Evolutionary conservation across 176 grass and related monocot genomes (phyloP).

Genomic region (Musa acuminata): DNA sequence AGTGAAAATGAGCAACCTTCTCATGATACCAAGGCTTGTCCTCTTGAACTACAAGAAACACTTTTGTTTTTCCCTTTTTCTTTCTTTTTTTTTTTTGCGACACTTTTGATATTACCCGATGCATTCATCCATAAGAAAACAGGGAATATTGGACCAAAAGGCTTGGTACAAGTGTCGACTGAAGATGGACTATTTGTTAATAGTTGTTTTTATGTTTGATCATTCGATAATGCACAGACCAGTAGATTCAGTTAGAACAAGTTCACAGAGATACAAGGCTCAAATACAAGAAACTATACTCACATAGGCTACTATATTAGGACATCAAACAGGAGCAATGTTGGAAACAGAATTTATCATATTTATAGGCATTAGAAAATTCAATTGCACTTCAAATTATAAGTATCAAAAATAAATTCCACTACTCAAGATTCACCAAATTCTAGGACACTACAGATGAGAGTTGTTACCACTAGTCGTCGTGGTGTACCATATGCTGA

Average conservation of each 20-base stretch:
- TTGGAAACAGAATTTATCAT: background rate
- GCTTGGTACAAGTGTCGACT: too few relatives aligned
- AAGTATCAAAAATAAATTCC: background rate
- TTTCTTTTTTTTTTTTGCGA: too few relatives aligned
- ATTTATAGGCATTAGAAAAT: background rate
- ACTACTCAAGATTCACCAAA: background rate
- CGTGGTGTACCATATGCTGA: conserved; percentile 67
- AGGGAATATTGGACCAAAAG: too few relatives aligned
- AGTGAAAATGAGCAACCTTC: too few relatives aligned
- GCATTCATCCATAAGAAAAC: too few relatives aligned
- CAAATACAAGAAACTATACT: background rate
- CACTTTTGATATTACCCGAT: too few relatives aligned
- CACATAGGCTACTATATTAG: background rate
- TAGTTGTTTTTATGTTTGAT: too few relatives aligned
- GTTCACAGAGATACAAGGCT: background rate
- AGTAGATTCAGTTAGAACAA: too few relatives aligned
- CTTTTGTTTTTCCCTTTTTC: too few relatives aligned
- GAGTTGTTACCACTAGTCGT: conserved; percentile 58
- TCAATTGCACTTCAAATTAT: background rate
- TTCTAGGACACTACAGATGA: background rate
- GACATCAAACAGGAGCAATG: background rate
- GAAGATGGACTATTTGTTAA: background rate
- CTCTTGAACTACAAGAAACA: too few relatives aligned
- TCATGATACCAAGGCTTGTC: too few relatives aligned
- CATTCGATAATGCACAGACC: too few relatives aligned